These are phyloP conservation scores for Raffaelea ambrosiae DNA, from an alignment of 2,329 filamentous ascomycete species.

Conservation along the genomic window DNA sequence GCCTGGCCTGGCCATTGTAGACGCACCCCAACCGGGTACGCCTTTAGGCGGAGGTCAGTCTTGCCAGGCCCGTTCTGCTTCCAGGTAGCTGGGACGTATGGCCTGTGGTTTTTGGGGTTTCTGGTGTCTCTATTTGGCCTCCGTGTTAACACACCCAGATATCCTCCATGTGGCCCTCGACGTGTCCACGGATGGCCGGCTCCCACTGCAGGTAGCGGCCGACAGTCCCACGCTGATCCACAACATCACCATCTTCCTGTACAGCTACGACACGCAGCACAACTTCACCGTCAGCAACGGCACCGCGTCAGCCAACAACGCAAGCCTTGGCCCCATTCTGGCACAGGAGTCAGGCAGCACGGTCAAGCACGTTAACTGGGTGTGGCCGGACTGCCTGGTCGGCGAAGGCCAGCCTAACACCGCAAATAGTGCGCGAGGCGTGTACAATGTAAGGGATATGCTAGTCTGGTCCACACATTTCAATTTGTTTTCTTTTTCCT, in stretches of 20 bases:
- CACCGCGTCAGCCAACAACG: slow-evolving; percentile 46
- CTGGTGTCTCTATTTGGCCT: neutral
- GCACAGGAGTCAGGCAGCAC: slow-evolving; percentile 56
- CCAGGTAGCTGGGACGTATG: neutral
- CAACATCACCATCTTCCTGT: slow-evolving; percentile 60
- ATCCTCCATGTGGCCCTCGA: slow-evolving; percentile 58
- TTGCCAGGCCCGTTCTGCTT: no score
- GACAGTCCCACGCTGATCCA: slow-evolving; percentile 48
- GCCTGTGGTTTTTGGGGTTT: neutral
- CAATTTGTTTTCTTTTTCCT: neutral
- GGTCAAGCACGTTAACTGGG: slow-evolving; percentile 66
- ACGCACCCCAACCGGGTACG: slow-evolving; percentile 57
- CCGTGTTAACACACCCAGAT: slow-evolving; percentile 23
- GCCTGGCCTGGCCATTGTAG: slow-evolving; percentile 57
- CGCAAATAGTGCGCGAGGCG: slow-evolving; percentile 43
- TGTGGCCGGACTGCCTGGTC: slow-evolving; percentile 61
- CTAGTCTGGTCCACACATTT: slow-evolving; percentile 1
- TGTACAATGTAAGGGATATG: slow-evolving; percentile 57
- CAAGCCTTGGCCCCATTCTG: slow-evolving; percentile 54
- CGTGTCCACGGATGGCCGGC: slow-evolving; percentile 55
- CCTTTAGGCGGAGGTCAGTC: slow-evolving; percentile 51
- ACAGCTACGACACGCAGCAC: slow-evolving; percentile 50
- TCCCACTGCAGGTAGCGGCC: slow-evolving; percentile 45
- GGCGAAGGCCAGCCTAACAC: slow-evolving; percentile 44
- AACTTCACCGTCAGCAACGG: slow-evolving; percentile 64